Evolutionary conservation across 2,329 filamentous ascomycete genomes (phyloP).

Genomic region (Zymoseptoria tritici): DNA sequence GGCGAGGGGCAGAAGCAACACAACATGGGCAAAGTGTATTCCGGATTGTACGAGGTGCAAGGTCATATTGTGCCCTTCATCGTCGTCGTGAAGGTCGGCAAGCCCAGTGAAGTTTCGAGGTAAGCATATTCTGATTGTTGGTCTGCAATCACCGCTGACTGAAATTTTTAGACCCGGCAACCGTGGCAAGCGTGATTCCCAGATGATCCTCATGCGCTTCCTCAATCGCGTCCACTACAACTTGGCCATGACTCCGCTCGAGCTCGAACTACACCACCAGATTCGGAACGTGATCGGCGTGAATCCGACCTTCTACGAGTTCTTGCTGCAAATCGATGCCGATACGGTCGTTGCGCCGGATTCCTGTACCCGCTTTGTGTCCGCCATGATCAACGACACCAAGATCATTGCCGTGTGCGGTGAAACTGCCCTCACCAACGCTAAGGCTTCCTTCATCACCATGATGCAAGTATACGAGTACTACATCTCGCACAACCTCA

Average conservation of each 20-base stretch:
- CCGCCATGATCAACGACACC: slow-evolving; percentile 84
- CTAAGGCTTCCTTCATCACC: slow-evolving; percentile 85
- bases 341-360: slow-evolving; percentile 90
- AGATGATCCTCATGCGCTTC: slow-evolving; percentile 98
- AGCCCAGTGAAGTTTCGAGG: slow-evolving; percentile 62
- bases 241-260: slow-evolving; percentile 86
- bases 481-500: slow-evolving; percentile 95
- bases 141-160: slow-evolving; percentile 1
- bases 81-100: slow-evolving; percentile 93
- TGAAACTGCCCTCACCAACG: slow-evolving; percentile 88
- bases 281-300: slow-evolving; percentile 98
- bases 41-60: slow-evolving; percentile 92
- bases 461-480: slow-evolving; percentile 99
- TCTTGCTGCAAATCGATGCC: slow-evolving; percentile 90
- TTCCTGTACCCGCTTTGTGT: slow-evolving; percentile 84
- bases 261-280: slow-evolving; percentile 97
- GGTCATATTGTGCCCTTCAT: slow-evolving; percentile 97
- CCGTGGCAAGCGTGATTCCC: slow-evolving; percentile 97
- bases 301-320: slow-evolving; percentile 97
- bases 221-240: slow-evolving; percentile 99
- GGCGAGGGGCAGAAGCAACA: slow-evolving; percentile 95
- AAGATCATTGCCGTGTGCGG: slow-evolving; percentile 90
- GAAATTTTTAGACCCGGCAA: slow-evolving; percentile 61
- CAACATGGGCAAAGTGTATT: slow-evolving; percentile 99
- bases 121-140: slow-evolving; percentile 17